Percentiles rank a stretch among this genome's conserved stretches.
phyloP scores from a whole-genome alignment of 2,329 filamentous ascomycete genomes.

The Sporothrix brunneoviolacea region DNA sequence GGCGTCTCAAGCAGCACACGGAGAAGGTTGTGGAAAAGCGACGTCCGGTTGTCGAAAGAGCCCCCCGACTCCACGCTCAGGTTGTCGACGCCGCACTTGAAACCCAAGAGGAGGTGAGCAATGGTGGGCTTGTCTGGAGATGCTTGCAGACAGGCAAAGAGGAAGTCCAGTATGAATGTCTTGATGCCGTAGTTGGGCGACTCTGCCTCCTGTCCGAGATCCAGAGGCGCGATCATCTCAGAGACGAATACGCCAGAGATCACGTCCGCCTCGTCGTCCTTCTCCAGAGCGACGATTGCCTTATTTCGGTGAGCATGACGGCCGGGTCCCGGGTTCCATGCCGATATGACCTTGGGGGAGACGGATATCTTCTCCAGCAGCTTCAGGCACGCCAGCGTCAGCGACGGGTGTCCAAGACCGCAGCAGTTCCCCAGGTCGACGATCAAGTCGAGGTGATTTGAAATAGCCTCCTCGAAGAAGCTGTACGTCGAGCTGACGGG shows the following conservation, averaged over 20 bases:
- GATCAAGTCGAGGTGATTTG: constrained; percentile 72
- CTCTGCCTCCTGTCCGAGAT: constrained; percentile 63
- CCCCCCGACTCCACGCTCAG: constrained; percentile 63
- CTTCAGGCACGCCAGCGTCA: constrained; percentile 74
- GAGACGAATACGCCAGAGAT: constrained; percentile 67
- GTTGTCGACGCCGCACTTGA: constrained; percentile 65
- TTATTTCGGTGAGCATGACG: constrained; percentile 67
- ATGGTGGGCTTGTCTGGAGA: constrained; percentile 75
- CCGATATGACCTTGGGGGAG: constrained; percentile 71
- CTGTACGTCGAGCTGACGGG: constrained; percentile 67
- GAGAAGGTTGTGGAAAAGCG: constrained; percentile 78
- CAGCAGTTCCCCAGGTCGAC: constrained; percentile 82
- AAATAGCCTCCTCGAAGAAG: constrained; percentile 87
- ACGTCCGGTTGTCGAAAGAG: constrained; percentile 62
- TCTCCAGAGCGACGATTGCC: constrained; percentile 80
- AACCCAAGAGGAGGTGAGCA: constrained; percentile 85
- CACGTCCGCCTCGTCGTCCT: constrained; percentile 70
- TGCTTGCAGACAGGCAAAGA: constrained; percentile 71
- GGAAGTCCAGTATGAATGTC: constrained; percentile 74
- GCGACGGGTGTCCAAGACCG: constrained; percentile 70
- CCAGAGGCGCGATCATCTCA: constrained; percentile 62
- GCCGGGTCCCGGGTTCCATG: constrained; percentile 55
- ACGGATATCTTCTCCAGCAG: constrained; percentile 81
- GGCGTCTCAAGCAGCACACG: constrained; percentile 65
- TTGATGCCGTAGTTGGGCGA: constrained; percentile 76